Evolutionary conservation across 805 yeast species (phyloP).

Genomic region (Komagataella pseudopastoris): DNA sequence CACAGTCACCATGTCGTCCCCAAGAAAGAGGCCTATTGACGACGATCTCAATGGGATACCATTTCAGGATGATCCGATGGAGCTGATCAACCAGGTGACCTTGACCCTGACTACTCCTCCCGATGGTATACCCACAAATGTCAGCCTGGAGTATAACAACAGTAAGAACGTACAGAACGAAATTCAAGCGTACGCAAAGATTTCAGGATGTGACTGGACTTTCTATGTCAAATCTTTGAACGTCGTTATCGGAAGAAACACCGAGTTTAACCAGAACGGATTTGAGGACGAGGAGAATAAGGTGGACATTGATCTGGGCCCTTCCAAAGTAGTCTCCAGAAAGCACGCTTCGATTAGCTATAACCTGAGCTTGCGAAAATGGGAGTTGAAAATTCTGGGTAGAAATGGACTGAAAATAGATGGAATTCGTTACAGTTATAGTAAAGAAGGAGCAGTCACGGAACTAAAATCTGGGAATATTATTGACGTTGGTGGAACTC

Average conservation of each 20-base stretch:
- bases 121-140: slow-evolving; percentile 49
- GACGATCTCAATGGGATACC: slow-evolving; percentile 1
- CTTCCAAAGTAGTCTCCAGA: slow-evolving; percentile 93
- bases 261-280: slow-evolving; percentile 18
- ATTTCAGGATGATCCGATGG: slow-evolving; percentile 41
- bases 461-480: slow-evolving; percentile 78
- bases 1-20: neutral
- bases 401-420: slow-evolving; percentile 92
- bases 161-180: slow-evolving; percentile 56
- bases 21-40: neutral
- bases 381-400: slow-evolving; percentile 81
- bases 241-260: slow-evolving; percentile 78
- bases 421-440: slow-evolving; percentile 34
- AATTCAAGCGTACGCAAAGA: slow-evolving; percentile 96
- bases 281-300: slow-evolving; percentile 9
- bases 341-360: slow-evolving; percentile 78
- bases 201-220: slow-evolving; percentile 91
- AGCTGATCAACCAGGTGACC: slow-evolving; percentile 63
- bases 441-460: slow-evolving; percentile 26
- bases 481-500: slow-evolving; percentile 91
- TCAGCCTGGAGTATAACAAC: slow-evolving; percentile 60
- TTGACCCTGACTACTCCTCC: slow-evolving; percentile 58
- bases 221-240: slow-evolving; percentile 73
- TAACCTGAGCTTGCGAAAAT: slow-evolving; percentile 57
- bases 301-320: slow-evolving; percentile 85